These are phyloP conservation scores for Triticum monococcum DNA, from an alignment of 176 grass and related monocot species.

Conservation along the genomic window DNA sequence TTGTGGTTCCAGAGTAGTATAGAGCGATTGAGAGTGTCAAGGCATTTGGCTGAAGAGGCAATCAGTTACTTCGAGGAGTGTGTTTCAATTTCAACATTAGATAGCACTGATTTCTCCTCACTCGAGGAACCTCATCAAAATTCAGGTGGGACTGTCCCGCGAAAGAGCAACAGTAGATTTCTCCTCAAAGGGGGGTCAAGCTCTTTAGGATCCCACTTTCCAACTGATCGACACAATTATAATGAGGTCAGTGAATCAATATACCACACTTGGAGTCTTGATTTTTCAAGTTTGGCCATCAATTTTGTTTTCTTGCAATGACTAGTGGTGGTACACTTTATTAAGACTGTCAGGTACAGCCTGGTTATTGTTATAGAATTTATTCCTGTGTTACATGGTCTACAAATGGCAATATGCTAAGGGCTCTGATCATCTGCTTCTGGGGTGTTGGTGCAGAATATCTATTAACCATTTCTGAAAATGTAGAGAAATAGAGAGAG, in stretches of 20 bases:
- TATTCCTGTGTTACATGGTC: conserved; percentile 7
- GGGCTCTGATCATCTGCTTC: not conserved
- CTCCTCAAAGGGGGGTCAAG: conserved; percentile 42
- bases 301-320: not conserved
- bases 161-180: conserved; percentile 57
- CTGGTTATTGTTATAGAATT: not conserved
- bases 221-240: conserved; percentile 5
- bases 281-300: not conserved
- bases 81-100: conserved; percentile 85
- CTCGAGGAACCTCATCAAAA: conserved; percentile 57
- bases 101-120: conserved; percentile 84
- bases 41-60: conserved; percentile 83
- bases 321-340: not conserved
- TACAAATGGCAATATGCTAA: not conserved
- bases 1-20: conserved; percentile 18
- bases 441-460: not conserved
- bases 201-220: conserved; percentile 41
- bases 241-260: conserved; percentile 47
- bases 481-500: not conserved
- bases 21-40: conserved; percentile 62
- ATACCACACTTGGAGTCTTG: not conserved
- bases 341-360: not conserved
- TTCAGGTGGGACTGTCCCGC: conserved; percentile 31
- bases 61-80: conserved; percentile 98
- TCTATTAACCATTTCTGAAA: not conserved